Evolutionary conservation across 768 basidiomycete species (phyloP).

Genomic region (Lactarius evosmus): DNA sequence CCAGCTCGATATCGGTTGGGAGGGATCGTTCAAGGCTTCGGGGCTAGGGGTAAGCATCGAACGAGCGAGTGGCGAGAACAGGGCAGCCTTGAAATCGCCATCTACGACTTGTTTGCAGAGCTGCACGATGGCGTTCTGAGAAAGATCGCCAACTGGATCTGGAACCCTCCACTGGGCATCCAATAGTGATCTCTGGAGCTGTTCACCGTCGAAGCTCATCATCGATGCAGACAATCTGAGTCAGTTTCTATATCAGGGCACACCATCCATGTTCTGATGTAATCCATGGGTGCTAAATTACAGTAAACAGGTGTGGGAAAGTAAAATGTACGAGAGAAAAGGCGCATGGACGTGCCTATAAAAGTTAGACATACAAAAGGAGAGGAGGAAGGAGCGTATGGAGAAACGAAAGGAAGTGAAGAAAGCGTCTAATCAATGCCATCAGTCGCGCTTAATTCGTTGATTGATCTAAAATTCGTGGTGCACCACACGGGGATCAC

Average conservation of each 20-base stretch:
- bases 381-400: not conserved
- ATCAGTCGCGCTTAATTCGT: not conserved
- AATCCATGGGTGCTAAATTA: not conserved
- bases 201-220: constrained; percentile 22
- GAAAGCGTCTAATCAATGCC: not conserved
- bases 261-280: not conserved
- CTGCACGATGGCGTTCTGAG: constrained; percentile 36
- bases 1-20: constrained; percentile 39
- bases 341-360: not conserved
- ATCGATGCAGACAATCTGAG: not conserved
- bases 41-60: constrained; percentile 37
- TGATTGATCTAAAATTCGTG: not conserved
- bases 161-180: constrained; percentile 42
- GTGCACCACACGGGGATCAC: not conserved
- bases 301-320: not conserved
- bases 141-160: constrained; percentile 30
- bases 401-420: not conserved
- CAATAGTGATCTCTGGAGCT: constrained; percentile 58
- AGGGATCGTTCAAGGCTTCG: constrained; percentile 32
- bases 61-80: constrained; percentile 39
- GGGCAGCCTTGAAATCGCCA: constrained; percentile 54
- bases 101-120: constrained; percentile 56
- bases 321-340: not conserved
- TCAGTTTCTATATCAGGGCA: constrained; percentile 7
- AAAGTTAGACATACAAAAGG: not conserved